Conservation (phyloP, 2,329 filamentous ascomycete genomes). For the Neurospora sp. region DNA sequence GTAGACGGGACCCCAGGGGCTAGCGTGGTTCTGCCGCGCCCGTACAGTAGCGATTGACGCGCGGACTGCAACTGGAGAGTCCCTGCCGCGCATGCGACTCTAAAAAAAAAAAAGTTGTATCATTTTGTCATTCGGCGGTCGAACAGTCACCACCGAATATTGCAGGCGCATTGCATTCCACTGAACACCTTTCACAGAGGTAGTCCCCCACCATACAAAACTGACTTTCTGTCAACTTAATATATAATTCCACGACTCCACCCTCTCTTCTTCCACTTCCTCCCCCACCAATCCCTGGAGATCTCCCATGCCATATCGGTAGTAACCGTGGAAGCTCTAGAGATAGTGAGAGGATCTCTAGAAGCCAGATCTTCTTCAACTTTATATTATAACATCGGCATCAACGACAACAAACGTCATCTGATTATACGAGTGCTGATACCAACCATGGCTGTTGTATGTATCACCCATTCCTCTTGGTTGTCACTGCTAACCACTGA, state of each 20-base stretch:
- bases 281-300: conserved; percentile 14
- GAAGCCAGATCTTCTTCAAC: conserved; percentile 47
- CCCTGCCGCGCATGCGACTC: not conserved
- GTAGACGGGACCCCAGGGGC: not conserved
- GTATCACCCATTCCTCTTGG: not conserved
- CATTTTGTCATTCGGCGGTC: not conserved
- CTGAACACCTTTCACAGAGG: not conserved
- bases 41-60: not conserved
- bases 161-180: not conserved
- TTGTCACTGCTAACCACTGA: not conserved
- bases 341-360: conserved; percentile 71
- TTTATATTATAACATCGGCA: conserved; percentile 8
- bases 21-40: not conserved
- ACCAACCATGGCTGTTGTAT: not conserved
- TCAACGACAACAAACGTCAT: conserved; percentile 13
- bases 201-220: conserved; percentile 16
- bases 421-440: not conserved
- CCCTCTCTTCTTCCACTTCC: conserved; percentile 3
- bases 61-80: not conserved
- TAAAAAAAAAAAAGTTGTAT: not conserved
- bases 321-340: conserved; percentile 66
- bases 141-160: not conserved
- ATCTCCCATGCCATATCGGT: conserved; percentile 47
- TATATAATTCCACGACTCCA: not conserved
- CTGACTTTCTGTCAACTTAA: not conserved